phyloP scores from a whole-genome alignment of 1,139 yeast species.

The Pichia sp. region DNA sequence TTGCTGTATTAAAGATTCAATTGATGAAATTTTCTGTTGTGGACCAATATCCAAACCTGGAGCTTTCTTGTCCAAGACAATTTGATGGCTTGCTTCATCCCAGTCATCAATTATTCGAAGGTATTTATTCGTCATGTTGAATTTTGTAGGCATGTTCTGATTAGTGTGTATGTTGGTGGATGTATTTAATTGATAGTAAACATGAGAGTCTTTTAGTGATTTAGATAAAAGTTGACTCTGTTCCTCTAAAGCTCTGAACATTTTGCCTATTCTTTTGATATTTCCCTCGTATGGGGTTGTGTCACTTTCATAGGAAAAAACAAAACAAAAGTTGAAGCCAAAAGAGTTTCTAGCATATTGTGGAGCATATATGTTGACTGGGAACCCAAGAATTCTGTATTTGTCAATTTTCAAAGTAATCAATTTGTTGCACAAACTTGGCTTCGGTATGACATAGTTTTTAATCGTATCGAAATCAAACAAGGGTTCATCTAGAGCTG shows the following conservation, averaged over 20 bases:
- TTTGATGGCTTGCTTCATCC: constrained; percentile 26
- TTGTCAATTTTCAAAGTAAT: constrained; percentile 68
- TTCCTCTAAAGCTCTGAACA: constrained; percentile 88
- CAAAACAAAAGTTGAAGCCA: constrained; percentile 88
- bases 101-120: constrained; percentile 29
- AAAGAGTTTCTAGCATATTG: constrained; percentile 86
- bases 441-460: constrained; percentile 90
- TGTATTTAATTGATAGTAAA: constrained; percentile 33
- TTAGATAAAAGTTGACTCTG: constrained; percentile 75
- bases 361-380: constrained; percentile 72
- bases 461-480: constrained; percentile 83
- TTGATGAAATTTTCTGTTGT: constrained; percentile 50
- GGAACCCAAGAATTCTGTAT: constrained; percentile 81
- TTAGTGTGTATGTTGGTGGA: not conserved
- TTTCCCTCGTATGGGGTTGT: constrained; percentile 84
- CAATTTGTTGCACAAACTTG: constrained; percentile 78
- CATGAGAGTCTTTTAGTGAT: constrained; percentile 26
- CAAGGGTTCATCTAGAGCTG: constrained; percentile 41
- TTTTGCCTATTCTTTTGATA: constrained; percentile 74
- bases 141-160: constrained; percentile 9
- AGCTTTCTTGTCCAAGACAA: constrained; percentile 22
- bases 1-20: constrained; percentile 80
- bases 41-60: constrained; percentile 25
- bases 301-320: constrained; percentile 78
- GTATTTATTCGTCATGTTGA: constrained; percentile 26